Percentiles rank a stretch among this genome's conserved stretches.
Conservation (phyloP, 306 rosid species). For the Casuarina cunninghamiana region DNA sequence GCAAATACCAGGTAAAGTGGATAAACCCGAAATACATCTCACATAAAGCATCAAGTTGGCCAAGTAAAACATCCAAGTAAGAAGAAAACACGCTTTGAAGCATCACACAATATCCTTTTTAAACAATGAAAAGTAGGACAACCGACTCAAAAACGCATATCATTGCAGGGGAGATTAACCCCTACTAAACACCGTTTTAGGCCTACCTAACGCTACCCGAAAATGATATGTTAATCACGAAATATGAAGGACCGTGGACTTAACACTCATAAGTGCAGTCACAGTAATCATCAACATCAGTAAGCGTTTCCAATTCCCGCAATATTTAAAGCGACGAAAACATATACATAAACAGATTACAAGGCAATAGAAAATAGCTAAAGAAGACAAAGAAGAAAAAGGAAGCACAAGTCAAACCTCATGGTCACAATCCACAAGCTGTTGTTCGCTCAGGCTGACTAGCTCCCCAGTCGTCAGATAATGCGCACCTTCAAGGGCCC, state of each 20-base stretch:
- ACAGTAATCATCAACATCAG: background rate
- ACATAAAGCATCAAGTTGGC: background rate
- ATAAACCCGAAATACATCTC: background rate
- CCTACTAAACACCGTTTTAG: too few species aligned
- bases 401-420: constrained; percentile 51
- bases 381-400: background rate
- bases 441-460: constrained; percentile 83
- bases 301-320: background rate
- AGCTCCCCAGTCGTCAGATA: constrained; percentile 70
- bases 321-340: background rate
- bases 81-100: background rate
- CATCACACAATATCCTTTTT: too few species aligned
- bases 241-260: too few species aligned
- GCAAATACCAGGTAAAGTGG: background rate
- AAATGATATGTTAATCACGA: too few species aligned
- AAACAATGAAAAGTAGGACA: background rate
- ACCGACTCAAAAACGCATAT: background rate
- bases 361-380: too few species aligned
- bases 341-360: background rate
- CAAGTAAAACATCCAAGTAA: background rate
- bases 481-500: constrained; percentile 94
- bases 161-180: too few species aligned
- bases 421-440: constrained; percentile 97
- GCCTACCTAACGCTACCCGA: too few species aligned
- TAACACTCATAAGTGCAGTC: too few species aligned